Conservation (phyloP, 257 asterid genomes). For the Ajuga chamaepitys region DNA sequence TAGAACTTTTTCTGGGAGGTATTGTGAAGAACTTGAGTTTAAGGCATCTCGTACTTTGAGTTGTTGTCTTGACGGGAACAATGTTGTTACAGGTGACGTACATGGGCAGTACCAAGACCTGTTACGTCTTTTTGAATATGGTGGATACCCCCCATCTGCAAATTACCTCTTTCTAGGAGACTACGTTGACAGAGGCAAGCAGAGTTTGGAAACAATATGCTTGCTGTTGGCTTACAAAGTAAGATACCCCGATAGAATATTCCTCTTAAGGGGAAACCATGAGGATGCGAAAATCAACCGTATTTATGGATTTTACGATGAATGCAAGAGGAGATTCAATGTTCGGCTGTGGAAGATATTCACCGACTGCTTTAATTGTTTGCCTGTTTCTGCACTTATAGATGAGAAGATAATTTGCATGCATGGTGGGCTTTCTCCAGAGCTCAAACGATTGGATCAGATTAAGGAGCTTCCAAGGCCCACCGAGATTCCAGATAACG, state of each 20-base stretch:
- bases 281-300: slow-evolving; percentile 84
- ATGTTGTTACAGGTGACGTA: slow-evolving; percentile 50
- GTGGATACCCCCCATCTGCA: slow-evolving; percentile 69
- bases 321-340: slow-evolving; percentile 74
- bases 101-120: slow-evolving; percentile 83
- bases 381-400: slow-evolving; percentile 70
- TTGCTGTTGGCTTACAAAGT: slow-evolving; percentile 67
- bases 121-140: slow-evolving; percentile 59
- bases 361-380: slow-evolving; percentile 73
- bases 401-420: slow-evolving; percentile 76
- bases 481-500: slow-evolving; percentile 64
- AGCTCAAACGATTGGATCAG: slow-evolving; percentile 45
- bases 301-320: slow-evolving; percentile 74
- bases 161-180: slow-evolving; percentile 76
- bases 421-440: slow-evolving; percentile 87
- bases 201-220: slow-evolving; percentile 82
- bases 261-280: slow-evolving; percentile 73
- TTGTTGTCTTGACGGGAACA: background rate
- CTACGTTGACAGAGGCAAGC: slow-evolving; percentile 80
- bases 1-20: background rate
- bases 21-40: background rate
- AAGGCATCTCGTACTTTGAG: background rate
- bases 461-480: slow-evolving; percentile 57
- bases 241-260: slow-evolving; percentile 54
- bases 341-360: slow-evolving; percentile 82